phyloP scores from a whole-genome alignment of 1,284 basidiomycete species.

The Ganoderma boninense region DNA sequence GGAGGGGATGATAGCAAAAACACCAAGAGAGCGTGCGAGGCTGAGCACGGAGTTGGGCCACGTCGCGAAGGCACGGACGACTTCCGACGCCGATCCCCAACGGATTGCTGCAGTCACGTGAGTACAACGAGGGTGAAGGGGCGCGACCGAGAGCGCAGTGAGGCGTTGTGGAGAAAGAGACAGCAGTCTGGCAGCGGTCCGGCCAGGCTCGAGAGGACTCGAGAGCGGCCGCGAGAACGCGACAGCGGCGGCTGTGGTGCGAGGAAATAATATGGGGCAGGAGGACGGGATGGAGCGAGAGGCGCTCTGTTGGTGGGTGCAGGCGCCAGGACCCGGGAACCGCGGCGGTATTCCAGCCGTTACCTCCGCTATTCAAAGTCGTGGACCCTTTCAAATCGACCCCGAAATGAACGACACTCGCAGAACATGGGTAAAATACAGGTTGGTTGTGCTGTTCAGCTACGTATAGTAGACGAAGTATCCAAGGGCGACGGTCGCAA shows the following conservation, averaged over 20 bases:
- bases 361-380: background rate
- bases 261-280: constrained; percentile 9
- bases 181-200: background rate
- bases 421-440: background rate
- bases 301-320: constrained; percentile 12
- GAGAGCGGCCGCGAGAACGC: constrained; percentile 25
- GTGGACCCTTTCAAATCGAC: background rate
- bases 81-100: constrained; percentile 25
- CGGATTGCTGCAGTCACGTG: constrained; percentile 28
- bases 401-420: background rate
- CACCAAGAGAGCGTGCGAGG: background rate
- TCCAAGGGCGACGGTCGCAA: background rate
- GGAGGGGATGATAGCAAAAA: background rate
- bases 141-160: background rate
- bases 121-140: constrained; percentile 1
- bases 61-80: background rate
- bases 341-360: background rate
- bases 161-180: background rate
- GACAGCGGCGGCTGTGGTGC: background rate
- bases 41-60: background rate
- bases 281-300: background rate
- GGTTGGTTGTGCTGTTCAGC: background rate
- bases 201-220: constrained; percentile 29
- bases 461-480: background rate
- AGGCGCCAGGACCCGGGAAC: background rate